Base-by-base conservation (phyloP, 83 land plant species). In the Thuja plicata region DNA sequence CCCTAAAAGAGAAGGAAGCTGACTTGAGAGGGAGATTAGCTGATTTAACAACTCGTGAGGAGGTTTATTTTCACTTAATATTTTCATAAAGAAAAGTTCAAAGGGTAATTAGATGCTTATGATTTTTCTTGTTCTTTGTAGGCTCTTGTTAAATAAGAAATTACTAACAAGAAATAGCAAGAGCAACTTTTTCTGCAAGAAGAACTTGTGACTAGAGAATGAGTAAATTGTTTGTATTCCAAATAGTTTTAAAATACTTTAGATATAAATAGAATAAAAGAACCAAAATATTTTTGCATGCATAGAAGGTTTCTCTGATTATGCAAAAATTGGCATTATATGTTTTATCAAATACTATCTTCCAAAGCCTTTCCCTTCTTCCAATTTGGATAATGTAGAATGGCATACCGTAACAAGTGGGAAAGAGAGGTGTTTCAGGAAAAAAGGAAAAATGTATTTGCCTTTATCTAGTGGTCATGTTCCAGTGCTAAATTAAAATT, bases 111-210 rank as follows among this genome's bases (percentile, higher is more conserved):
- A 27, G 48, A 80, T 82, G 46, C 34, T 60, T 74, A 16, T 71
- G 87, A 40, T 89, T 30, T 17, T 43, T 85, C 76, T 32, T 71
- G 73, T 60, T 85, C 73, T 16, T 2, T 50, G 57, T 93, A 98
- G 99, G 97, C 89, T 89, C 81, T 91, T 35, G 80, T 91, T 43
- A 87, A 92, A 87, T 89, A 84, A 81, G 99, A 96, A 79, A 84
- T 87, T 85, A 87, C 94, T 46, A 81, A 90, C 38, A 96, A 93
- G 89, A 96, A 88, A 85, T 97, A 98, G 91, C 93, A 97, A 85
- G 95, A 96, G 45, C 82, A 96, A 48, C 92, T 98, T 70, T 52
- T 92, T n/a, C 80, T 91, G 34, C 94, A 97, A 89, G 96, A 94
- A 85, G 94, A 93, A 86, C 89, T 95, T 91, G 93, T 92, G 27